Base-by-base conservation (phyloP, 306 rosid genomes). In the Vigna radiata region DNA sequence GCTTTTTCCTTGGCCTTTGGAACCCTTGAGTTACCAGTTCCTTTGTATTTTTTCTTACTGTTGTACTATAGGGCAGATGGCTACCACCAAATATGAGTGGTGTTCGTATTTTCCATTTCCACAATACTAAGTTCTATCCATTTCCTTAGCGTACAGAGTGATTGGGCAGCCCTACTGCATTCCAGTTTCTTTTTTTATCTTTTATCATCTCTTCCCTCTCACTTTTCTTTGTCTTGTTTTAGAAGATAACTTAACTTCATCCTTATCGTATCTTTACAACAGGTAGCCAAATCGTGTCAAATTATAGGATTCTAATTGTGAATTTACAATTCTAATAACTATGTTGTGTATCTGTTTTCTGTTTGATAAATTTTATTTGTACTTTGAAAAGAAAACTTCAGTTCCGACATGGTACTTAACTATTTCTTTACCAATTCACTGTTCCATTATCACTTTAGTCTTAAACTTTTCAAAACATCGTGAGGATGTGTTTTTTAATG, bases 361-460 rank as follows among this genome's bases (percentile, higher is more conserved):
- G 31, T 65, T 14, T 48, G 23, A 39, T 12, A 65, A 37, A 52
- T 21, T 27, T 44, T 16, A 52, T 37, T 21, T 65, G 13, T 76
- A 43, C 65, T 64, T 4, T 49, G 39, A 21, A 63, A 33, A 21
- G 6, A 17, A 31, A 75, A 46, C 19, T 23, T 13, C 21, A 54
- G 63, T 53, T 13, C 27, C 18, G 14, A 50, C 29, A 46, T 73
- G 53, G 25, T 61, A 58, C 48, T 19, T 66, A 33, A 52, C 29
- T 56, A 43, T 66, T 79, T 31, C 60, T 72, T 49, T 59, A 56
- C 60, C 19, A 49, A 68, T 72, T 23, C 50, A 18, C 54, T 67
- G 64, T n/a, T 66, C 61, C 44, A 48, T 10, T 21, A 36, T 76
- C 14, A 16, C 29, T 8, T 0, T 18, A 53, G 29, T 44, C 17